Base-by-base conservation (phyloP, 169 alveolate genomes). In the Condylostoma magnum region DNA sequence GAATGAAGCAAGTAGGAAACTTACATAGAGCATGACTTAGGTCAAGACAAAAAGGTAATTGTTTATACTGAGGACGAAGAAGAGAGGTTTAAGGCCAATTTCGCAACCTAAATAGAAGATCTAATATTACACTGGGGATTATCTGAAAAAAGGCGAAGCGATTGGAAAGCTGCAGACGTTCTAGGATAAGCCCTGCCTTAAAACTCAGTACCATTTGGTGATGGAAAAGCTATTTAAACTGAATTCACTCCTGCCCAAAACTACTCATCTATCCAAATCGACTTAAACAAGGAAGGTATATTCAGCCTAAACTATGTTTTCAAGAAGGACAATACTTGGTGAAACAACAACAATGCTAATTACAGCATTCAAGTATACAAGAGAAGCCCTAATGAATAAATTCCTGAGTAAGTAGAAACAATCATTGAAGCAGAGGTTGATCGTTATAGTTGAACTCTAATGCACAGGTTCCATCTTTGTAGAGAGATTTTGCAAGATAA, bases 401-500 rank as follows among this genome's bases (percentile, higher is more conserved):
- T n/a, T 22, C 28, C 20, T 10, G 27, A 73, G 10, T 74, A 74
- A 58, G 66, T 69, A 30, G 41, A 73, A 28, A 77, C 66, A 41
- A 77, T 80, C 6, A 80, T 80, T 33, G 54, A 66, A 25, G 77
- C 76, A 28, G 87, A 80, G 66, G 79, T 73, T 30, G 65, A 67
- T 43, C 57, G 74, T 69, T 65, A 73, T 27, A 67, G 80, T 37
- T 80, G 87, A 80, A 74, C 83, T 43, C 67, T 80, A 57, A 80
- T 80, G 87, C 87, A 80, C 53, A 73, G 87, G 47, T 80, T 73
- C 56, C 67, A 80, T 54, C 52, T 73, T n/a, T 80, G 87, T 44
- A 66, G 66, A 52, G 83, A 74, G 43, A 63, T 72, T 27, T 51
- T 80, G 34, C 67, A 69, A 53, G 30, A 30, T 20, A 34, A 63